Percentiles rank a stretch among this genome's conserved stretches.
Conservation (phyloP, 306 rosid species). For the Prinsepia uniflora region DNA sequence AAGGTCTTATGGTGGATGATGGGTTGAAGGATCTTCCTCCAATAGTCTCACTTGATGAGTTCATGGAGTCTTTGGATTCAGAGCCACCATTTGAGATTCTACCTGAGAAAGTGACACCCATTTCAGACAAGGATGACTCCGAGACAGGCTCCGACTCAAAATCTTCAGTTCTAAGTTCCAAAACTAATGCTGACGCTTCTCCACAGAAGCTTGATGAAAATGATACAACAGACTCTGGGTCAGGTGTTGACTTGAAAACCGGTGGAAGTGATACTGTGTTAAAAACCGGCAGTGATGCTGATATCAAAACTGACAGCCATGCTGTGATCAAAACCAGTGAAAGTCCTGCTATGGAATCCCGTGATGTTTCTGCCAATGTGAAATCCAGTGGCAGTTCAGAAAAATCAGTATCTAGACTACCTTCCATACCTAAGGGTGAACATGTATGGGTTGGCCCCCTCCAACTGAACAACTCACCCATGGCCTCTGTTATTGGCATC, state of each 20-base stretch:
- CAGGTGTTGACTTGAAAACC: constrained; percentile 28
- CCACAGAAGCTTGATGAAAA: constrained; percentile 26
- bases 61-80: constrained; percentile 80
- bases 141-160: constrained; percentile 39
- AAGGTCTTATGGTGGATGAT: constrained; percentile 82
- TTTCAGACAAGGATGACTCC: constrained; percentile 43
- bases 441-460: constrained; percentile 78
- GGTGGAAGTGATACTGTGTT: not conserved
- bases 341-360: not conserved
- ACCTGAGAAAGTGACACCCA: constrained; percentile 39
- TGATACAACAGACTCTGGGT: constrained; percentile 22
- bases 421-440: constrained; percentile 41
- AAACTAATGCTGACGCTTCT: constrained; percentile 26
- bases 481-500: constrained; percentile 52
- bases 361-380: constrained; percentile 20
- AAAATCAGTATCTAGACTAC: constrained; percentile 30
- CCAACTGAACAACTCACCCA: constrained; percentile 57
- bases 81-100: constrained; percentile 77
- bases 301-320: not conserved
- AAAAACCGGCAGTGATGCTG: not conserved
- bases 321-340: not conserved
- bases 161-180: constrained; percentile 35
- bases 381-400: constrained; percentile 28
- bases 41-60: constrained; percentile 86
- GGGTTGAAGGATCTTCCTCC: constrained; percentile 78